Conservation (phyloP, 495 filamentous ascomycete species). For the Penicillium silybi region DNA sequence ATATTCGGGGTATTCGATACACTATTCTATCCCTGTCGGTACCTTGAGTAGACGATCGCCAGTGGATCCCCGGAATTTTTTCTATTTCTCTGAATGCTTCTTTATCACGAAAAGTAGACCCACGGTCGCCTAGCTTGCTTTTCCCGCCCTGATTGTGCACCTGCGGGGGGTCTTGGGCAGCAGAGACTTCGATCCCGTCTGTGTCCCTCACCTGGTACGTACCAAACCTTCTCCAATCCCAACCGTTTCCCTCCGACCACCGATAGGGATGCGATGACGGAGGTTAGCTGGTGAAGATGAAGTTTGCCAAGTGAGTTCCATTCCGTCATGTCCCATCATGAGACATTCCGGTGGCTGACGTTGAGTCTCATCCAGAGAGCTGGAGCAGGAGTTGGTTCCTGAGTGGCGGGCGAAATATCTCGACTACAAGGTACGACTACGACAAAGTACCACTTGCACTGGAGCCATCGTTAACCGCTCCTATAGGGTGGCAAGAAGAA, state of each 20-base stretch:
- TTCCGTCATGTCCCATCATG: constrained; percentile 5
- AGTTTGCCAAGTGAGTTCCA: constrained; percentile 57
- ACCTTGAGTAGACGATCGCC: not conserved
- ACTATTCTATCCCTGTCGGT: not conserved
- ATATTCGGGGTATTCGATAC: constrained; percentile 2
- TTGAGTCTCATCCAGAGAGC: constrained; percentile 51
- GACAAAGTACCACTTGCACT: not conserved
- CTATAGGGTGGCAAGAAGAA: constrained; percentile 76
- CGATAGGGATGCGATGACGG: constrained; percentile 19
- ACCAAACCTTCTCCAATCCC: not conserved
- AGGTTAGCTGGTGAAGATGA: constrained; percentile 42
- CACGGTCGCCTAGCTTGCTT: not conserved
- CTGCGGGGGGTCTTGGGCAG: not conserved
- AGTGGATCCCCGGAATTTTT: not conserved
- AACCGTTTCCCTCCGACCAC: not conserved
- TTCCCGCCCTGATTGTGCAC: not conserved
- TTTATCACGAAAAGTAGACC: not conserved
- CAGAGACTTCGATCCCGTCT: not conserved
- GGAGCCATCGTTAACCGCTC: not conserved
- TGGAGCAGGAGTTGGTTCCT: constrained; percentile 82
- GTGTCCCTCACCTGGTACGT: not conserved
- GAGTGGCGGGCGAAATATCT: constrained; percentile 93
- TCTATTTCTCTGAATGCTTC: constrained; percentile 3
- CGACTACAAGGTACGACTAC: constrained; percentile 69
- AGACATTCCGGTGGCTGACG: constrained; percentile 20